Evolutionary conservation across 2,329 filamentous ascomycete species (phyloP).

Genomic region (Aspergillus sojae): DNA sequence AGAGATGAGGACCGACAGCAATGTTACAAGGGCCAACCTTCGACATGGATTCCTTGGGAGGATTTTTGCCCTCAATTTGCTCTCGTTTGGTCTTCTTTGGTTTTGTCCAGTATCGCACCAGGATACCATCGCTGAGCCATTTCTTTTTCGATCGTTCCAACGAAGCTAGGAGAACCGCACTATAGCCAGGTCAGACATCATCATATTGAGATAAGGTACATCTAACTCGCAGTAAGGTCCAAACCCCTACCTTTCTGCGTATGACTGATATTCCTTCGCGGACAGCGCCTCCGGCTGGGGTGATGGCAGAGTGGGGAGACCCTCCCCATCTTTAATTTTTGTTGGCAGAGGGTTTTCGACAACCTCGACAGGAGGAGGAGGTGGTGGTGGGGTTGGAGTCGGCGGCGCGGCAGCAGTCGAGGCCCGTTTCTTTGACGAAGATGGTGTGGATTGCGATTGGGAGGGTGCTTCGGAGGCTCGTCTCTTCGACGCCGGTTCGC

Average conservation of each 20-base stretch:
- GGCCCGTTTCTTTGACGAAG: slow-evolving; percentile 36
- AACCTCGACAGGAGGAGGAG: slow-evolving; percentile 32
- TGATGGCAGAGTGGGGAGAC: slow-evolving; percentile 56
- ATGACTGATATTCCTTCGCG: slow-evolving; percentile 59
- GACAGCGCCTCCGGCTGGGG: slow-evolving; percentile 54
- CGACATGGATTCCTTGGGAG: slow-evolving; percentile 55
- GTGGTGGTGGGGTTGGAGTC: slow-evolving; percentile 28
- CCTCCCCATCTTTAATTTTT: slow-evolving; percentile 55
- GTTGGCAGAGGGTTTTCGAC: slow-evolving; percentile 51
- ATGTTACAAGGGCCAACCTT: slow-evolving; percentile 61
- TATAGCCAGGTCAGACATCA: slow-evolving; percentile 30
- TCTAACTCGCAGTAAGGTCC: neutral
- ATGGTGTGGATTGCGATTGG: slow-evolving; percentile 31
- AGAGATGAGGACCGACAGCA: slow-evolving; percentile 65
- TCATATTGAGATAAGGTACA: neutral
- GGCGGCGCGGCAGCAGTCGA: slow-evolving; percentile 30
- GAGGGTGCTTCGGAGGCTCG: slow-evolving; percentile 44
- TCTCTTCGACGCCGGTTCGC: slow-evolving; percentile 47
- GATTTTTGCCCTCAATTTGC: slow-evolving; percentile 50
- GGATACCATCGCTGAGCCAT: slow-evolving; percentile 58
- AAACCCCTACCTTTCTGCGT: slow-evolving; percentile 54
- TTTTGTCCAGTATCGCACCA: slow-evolving; percentile 62
- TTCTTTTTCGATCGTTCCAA: slow-evolving; percentile 61
- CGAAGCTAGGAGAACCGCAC: slow-evolving; percentile 60
- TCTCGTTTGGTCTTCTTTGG: slow-evolving; percentile 58